Evolutionary conservation across 2,329 filamentous ascomycete species (phyloP).

Genomic region (Fusarium tricinctum): DNA sequence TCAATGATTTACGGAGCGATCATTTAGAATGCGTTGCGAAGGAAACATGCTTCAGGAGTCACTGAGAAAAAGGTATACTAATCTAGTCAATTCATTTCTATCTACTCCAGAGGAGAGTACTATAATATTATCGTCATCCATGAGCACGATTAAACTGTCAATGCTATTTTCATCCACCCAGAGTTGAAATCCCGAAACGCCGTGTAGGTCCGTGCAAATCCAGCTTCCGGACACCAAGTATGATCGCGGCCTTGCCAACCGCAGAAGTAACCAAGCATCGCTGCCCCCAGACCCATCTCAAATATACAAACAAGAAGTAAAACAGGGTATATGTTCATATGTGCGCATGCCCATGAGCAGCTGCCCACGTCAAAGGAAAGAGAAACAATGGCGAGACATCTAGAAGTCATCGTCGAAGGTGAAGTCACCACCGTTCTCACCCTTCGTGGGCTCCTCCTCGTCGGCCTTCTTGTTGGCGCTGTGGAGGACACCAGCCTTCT

Average conservation of each 20-base stretch:
- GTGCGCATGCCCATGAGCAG: constrained; percentile 19
- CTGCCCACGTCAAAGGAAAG: constrained; percentile 17
- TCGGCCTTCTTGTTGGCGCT: constrained; percentile 80
- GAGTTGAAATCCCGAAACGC: constrained; percentile 44
- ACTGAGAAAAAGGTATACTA: neutral
- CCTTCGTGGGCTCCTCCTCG: constrained; percentile 64
- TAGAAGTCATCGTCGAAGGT: constrained; percentile 98
- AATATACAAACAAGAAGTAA: constrained; percentile 47
- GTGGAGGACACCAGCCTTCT: constrained; percentile 99
- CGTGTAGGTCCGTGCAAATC: constrained; percentile 38
- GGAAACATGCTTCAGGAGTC: neutral
- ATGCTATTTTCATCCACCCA: constrained; percentile 47
- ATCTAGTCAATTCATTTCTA: constrained; percentile 44
- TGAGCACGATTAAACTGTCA: constrained; percentile 43
- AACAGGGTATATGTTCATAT: constrained; percentile 47
- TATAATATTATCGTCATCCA: constrained; percentile 49
- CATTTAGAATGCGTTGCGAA: no score
- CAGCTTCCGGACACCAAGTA: constrained; percentile 41
- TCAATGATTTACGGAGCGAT: no score
- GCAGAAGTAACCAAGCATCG: constrained; percentile 36
- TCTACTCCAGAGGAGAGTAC: constrained; percentile 34
- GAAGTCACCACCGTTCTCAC: constrained; percentile 81
- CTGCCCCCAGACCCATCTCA: constrained; percentile 42
- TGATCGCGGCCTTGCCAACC: constrained; percentile 28
- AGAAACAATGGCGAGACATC: constrained; percentile 53